Conservation (phyloP, 805 yeast genomes). For the Ogataea trehalophila region DNA sequence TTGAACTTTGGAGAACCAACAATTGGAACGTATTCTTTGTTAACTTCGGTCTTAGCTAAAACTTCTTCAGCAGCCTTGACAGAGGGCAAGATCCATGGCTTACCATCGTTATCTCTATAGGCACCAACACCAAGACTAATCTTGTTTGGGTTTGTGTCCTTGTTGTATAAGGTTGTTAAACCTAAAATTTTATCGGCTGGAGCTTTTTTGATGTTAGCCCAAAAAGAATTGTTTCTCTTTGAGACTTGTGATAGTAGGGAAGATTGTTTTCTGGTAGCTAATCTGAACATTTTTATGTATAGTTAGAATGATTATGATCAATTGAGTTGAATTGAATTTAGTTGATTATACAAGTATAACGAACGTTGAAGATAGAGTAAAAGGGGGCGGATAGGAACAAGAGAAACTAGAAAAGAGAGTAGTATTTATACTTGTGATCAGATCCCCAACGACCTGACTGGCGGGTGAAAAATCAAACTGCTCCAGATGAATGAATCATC, state of each 20-base stretch:
- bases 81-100: constrained; percentile 83
- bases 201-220: constrained; percentile 36
- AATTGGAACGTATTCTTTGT: constrained; percentile 86
- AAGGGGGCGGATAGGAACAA: too few relatives aligned
- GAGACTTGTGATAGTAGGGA: constrained; percentile 8
- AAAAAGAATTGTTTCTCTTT: constrained; percentile 23
- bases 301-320: neutral
- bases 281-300: constrained; percentile 15
- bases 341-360: neutral
- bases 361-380: neutral
- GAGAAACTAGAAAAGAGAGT: too few relatives aligned
- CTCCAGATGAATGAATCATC: too few relatives aligned
- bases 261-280: constrained; percentile 8
- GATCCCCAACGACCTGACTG: too few relatives aligned
- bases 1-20: constrained; percentile 71
- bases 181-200: constrained; percentile 89
- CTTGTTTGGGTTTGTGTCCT: constrained; percentile 55
- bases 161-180: constrained; percentile 66
- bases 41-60: constrained; percentile 42
- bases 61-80: constrained; percentile 61
- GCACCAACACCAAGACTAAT: constrained; percentile 79
- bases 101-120: constrained; percentile 84
- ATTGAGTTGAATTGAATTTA: neutral
- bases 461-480: too few relatives aligned
- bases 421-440: neutral